Conservation (phyloP, 805 yeast genomes). For the Saccharomyces kudriavzevii region DNA sequence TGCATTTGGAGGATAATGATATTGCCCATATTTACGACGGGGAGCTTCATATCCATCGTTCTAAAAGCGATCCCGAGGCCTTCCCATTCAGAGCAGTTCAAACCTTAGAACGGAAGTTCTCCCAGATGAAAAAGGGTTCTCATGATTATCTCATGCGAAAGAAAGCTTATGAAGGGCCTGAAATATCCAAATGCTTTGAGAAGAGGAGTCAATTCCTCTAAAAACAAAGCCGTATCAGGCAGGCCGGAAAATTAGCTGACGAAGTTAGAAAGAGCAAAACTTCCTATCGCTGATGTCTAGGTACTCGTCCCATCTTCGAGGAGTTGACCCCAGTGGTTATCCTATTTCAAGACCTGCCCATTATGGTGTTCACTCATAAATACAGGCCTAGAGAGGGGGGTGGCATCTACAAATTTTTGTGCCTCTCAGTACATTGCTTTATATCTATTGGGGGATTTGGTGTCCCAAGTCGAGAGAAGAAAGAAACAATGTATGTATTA, state of each 20-base stretch:
- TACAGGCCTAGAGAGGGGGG: conserved; percentile 99
- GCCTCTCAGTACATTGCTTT: conserved; percentile 96
- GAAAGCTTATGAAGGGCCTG: conserved; percentile 98
- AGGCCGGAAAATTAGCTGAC: conserved; percentile 80
- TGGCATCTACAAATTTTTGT: conserved; percentile 97
- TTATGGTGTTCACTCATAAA: conserved; percentile 98
- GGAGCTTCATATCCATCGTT: conserved; percentile 96
- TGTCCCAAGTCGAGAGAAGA: conserved; percentile 66
- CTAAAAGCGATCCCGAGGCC: conserved; percentile 75
- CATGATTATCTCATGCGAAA: conserved; percentile 96
- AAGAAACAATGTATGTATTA: conserved; percentile 79
- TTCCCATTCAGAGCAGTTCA: conserved; percentile 91
- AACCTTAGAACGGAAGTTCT: conserved; percentile 92
- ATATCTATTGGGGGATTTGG: conserved; percentile 82
- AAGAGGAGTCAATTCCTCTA: conserved; percentile 92
- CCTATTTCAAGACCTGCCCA: conserved; percentile 93
- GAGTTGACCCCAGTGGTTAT: conserved; percentile 96
- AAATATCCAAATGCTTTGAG: conserved; percentile 97
- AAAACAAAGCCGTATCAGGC: conserved; percentile 70
- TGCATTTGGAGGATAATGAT: conserved; percentile 95
- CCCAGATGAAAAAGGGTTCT: conserved; percentile 96
- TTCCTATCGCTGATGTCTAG: conserved; percentile 97
- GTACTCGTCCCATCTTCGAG: conserved; percentile 92
- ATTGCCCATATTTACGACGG: conserved; percentile 98
- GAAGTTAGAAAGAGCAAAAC: conserved; percentile 89